These are phyloP conservation scores for Rosellinia necatrix DNA, from an alignment of 2,329 filamentous ascomycete genomes.

Conservation along the genomic window DNA sequence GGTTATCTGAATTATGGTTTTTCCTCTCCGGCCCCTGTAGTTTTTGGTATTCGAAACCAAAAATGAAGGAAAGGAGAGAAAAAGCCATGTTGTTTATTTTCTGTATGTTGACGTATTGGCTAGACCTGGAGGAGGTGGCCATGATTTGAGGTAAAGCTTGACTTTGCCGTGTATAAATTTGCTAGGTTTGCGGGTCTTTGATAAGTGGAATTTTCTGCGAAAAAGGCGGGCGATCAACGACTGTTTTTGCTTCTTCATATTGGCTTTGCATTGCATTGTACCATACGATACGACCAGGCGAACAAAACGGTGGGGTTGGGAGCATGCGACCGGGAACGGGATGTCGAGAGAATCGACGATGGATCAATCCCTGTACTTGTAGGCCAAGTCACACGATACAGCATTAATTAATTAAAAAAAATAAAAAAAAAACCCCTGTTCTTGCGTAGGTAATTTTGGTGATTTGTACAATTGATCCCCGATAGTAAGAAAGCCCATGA, in stretches of 20 bases:
- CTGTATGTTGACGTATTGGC: not conserved
- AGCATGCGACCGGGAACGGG: not conserved
- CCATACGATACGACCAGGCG: not conserved
- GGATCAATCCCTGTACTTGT: slow-evolving; percentile 5
- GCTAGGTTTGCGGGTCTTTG: not conserved
- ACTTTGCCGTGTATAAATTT: not conserved
- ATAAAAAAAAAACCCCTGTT: no score
- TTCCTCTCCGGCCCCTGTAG: not conserved
- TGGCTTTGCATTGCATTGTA: slow-evolving; percentile 4
- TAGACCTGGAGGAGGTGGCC: not conserved
- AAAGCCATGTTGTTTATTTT: not conserved
- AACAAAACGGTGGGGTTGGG: slow-evolving; percentile 5
- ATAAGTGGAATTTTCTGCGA: not conserved
- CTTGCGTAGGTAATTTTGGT: no score
- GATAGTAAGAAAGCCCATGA: no score
- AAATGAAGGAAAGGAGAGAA: no score
- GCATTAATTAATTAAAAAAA: not conserved
- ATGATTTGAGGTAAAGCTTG: not conserved
- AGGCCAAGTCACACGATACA: not conserved
- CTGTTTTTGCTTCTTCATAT: not conserved
- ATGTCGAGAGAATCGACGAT: not conserved
- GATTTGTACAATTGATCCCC: no score
- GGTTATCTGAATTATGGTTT: not conserved
- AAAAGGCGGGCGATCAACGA: not conserved
- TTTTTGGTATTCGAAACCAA: not conserved